These are phyloP conservation scores for Mimosa bimucronata DNA, from an alignment of 306 rosid genomes.

Conservation along the genomic window DNA sequence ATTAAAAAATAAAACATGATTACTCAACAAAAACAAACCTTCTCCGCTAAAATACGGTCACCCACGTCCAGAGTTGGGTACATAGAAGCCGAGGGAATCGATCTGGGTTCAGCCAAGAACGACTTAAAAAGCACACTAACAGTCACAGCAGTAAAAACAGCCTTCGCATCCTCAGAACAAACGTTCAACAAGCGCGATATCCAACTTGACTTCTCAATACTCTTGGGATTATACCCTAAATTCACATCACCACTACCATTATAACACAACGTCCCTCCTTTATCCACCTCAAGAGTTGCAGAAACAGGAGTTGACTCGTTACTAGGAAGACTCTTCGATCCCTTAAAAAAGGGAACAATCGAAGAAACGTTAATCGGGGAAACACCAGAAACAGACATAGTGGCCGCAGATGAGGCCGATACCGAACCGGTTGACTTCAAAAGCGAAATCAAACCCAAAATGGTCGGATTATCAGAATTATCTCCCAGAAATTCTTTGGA, in stretches of 20 bases:
- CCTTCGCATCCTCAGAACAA: constrained; percentile 84
- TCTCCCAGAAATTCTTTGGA: constrained; percentile 68
- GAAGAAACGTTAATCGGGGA: constrained; percentile 64
- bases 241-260: constrained; percentile 6
- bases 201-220: constrained; percentile 62
- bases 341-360: constrained; percentile 68
- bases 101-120: constrained; percentile 84
- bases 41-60: constrained; percentile 88
- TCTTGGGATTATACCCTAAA: constrained; percentile 29
- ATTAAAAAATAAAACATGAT: background rate
- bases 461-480: constrained; percentile 53
- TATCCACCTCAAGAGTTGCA: constrained; percentile 58
- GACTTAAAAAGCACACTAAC: constrained; percentile 78
- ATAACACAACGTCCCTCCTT: constrained; percentile 56
- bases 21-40: constrained; percentile 52
- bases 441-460: constrained; percentile 69
- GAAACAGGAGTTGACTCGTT: constrained; percentile 58
- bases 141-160: constrained; percentile 79
- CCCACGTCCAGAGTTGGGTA: constrained; percentile 87
- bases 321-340: constrained; percentile 75
- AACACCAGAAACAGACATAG: constrained; percentile 60
- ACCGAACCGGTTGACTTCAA: constrained; percentile 74
- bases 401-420: constrained; percentile 56
- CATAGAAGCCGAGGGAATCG: constrained; percentile 96
- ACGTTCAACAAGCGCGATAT: constrained; percentile 60